These are phyloP conservation scores for Cadophora sp. DNA, from an alignment of 2,329 filamentous ascomycete genomes.

Conservation along the genomic window DNA sequence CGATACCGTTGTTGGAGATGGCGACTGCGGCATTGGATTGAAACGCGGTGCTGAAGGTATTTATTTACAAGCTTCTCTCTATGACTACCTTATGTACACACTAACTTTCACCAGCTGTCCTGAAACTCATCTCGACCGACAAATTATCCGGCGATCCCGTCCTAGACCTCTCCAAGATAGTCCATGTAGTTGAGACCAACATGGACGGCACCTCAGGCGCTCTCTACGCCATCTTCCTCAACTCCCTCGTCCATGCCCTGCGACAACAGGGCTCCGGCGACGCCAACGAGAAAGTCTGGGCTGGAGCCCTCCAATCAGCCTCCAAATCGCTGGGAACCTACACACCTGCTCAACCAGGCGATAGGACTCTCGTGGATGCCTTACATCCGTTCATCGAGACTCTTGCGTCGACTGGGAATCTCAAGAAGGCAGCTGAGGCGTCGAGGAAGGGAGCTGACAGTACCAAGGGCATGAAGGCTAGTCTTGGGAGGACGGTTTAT, in stretches of 20 bases:
- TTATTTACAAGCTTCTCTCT: slow-evolving; percentile 10
- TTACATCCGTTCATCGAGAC: slow-evolving; percentile 85
- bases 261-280: slow-evolving; percentile 38
- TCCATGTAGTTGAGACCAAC: slow-evolving; percentile 67
- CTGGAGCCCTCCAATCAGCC: slow-evolving; percentile 70
- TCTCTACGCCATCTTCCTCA: slow-evolving; percentile 78
- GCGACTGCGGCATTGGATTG: slow-evolving; percentile 73
- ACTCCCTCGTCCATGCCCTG: slow-evolving; percentile 65
- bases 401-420: slow-evolving; percentile 67
- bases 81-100: not conserved
- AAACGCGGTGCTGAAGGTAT: slow-evolving; percentile 70
- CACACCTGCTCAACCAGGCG: slow-evolving; percentile 87
- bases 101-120: slow-evolving; percentile 47
- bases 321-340: slow-evolving; percentile 77
- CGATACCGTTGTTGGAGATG: slow-evolving; percentile 75
- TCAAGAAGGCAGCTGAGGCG: slow-evolving; percentile 77
- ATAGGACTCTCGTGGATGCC: slow-evolving; percentile 90
- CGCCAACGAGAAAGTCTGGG: slow-evolving; percentile 61
- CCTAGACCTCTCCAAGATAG: slow-evolving; percentile 64
- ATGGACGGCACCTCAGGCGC: slow-evolving; percentile 83
- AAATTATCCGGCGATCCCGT: slow-evolving; percentile 63
- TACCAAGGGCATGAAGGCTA: slow-evolving; percentile 93
- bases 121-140: slow-evolving; percentile 50
- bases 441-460: slow-evolving; percentile 77
- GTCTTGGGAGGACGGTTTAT: slow-evolving; percentile 83